A percentile compares a stretch with the other conserved stretches of the same genome.
phyloP scores from a whole-genome alignment of 805 yeast genomes.

The Wickerhamomyces canadensis region DNA sequence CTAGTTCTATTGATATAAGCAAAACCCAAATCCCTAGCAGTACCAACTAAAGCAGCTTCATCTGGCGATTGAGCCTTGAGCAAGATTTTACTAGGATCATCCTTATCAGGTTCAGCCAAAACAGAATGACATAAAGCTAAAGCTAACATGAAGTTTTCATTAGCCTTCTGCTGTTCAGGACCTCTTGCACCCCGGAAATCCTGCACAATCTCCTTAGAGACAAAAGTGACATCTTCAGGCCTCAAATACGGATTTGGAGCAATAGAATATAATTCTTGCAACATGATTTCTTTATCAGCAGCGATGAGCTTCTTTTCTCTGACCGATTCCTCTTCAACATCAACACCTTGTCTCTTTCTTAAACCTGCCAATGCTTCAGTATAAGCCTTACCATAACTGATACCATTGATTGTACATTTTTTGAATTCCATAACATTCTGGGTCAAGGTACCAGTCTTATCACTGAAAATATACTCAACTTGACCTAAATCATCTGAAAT shows the following conservation, averaged over 20 bases:
- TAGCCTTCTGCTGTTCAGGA: conserved; percentile 46
- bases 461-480: conserved; percentile 78
- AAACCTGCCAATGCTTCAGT: conserved; percentile 81
- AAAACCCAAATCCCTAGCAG: conserved; percentile 75
- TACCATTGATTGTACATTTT: conserved; percentile 71
- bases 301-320: conserved; percentile 48
- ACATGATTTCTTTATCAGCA: conserved; percentile 56
- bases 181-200: conserved; percentile 53
- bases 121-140: conserved; percentile 79
- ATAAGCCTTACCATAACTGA: conserved; percentile 70
- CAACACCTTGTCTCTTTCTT: conserved; percentile 71
- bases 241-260: conserved; percentile 35
- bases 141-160: conserved; percentile 72
- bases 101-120: conserved; percentile 59
- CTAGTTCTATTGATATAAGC: conserved; percentile 64
- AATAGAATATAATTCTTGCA: conserved; percentile 35
- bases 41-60: conserved; percentile 78
- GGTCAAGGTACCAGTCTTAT: conserved; percentile 78
- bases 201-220: conserved; percentile 59
- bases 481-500: conserved; percentile 84
- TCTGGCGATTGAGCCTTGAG: conserved; percentile 82
- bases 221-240: conserved; percentile 62
- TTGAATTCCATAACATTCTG: conserved; percentile 84
- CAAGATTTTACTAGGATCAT: conserved; percentile 47
- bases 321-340: conserved; percentile 56